Evolutionary conservation across 768 basidiomycete species (phyloP), one percentile per base, ranked within the genome.

Genomic region (Pilatotrama ljubarskyi): DNA sequence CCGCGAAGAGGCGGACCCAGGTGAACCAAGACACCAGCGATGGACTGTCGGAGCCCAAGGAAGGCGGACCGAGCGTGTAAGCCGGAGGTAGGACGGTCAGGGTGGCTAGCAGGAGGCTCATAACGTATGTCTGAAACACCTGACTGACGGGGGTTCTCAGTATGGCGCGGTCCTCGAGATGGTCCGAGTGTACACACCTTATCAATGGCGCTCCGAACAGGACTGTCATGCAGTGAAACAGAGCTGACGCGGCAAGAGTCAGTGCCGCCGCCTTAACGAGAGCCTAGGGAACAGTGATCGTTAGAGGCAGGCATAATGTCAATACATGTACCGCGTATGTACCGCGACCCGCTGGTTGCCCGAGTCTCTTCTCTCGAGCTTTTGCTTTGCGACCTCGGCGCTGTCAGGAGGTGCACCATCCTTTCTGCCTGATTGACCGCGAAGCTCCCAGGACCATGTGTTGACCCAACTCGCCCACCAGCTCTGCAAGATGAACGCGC

Each of bases 1-100:
- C 90, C 48, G 83, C 89, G 68, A 95, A 95, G 40, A 98, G 77
- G 50, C 91, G 82, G 22, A 84, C 79, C 88, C 92, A 93, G 6
- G 82, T 82, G 69, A 86, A 78, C 42, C 88, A 80, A 44, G 79
- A 81, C 53, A 84, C 71, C 36, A 85, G 67, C 1, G 86, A 78
- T 15, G 73, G 69, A 7, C 77, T 73, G 46, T 76, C 74, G 52
- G 61, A 60, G 10, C 43, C 61, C 49, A 65, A 63, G 38, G 79
- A 80, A 0, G 91, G 89, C 2, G 77, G 62, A 7, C 91, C 91
- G 17, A 93, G 76, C 2, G 84, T 78, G 68, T 89, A 91, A 2
- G 85, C 81, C 10, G 91, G 86, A 0, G 87, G 78, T 64, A 87
- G 89, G 14, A 84, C 76, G 14, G 80, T 77, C 63, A 95, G 76